Percentiles rank a stretch among this genome's conserved stretches.
Evolutionary conservation across 1,284 basidiomycete species (phyloP).

Genomic region (Meira nashicola): DNA sequence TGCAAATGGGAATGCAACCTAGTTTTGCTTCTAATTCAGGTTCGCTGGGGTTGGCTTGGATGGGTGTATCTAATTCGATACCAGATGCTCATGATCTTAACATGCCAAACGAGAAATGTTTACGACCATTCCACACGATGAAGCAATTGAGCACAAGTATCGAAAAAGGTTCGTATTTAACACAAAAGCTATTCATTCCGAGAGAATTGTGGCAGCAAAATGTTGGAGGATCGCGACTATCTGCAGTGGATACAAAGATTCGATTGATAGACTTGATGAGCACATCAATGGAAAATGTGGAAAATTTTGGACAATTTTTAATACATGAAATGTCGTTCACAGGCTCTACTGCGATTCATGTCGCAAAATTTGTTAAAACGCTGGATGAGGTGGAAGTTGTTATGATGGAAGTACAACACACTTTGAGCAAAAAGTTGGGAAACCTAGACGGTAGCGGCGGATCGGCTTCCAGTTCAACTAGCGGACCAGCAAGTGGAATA

Average conservation of each 20-base stretch:
- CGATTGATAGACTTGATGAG: conserved; percentile 73
- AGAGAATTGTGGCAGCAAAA: conserved; percentile 73
- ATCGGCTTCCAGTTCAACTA: conserved; percentile 58
- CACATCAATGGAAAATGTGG: conserved; percentile 70
- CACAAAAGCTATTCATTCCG: conserved; percentile 78
- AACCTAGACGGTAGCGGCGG: conserved; percentile 61
- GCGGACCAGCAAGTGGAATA: conserved; percentile 43
- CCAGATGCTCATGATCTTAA: not conserved
- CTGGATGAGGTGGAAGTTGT: conserved; percentile 74
- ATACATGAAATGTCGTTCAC: conserved; percentile 15
- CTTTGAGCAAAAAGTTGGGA: conserved; percentile 73
- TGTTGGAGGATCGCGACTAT: conserved; percentile 75
- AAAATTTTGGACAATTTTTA: conserved; percentile 29
- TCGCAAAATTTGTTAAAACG: conserved; percentile 51
- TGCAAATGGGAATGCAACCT: conserved; percentile 22
- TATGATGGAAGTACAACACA: conserved; percentile 64
- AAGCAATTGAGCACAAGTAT: conserved; percentile 24
- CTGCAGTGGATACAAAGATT: conserved; percentile 75
- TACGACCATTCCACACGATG: conserved; percentile 27
- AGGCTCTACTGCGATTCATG: conserved; percentile 30
- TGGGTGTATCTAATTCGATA: conserved; percentile 8
- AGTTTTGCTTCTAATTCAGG: conserved; percentile 21
- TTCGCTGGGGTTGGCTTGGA: conserved; percentile 4
- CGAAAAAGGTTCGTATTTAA: conserved; percentile 71
- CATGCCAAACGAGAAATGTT: conserved; percentile 14